Conservation (phyloP, 352 stramenopile species). For the Phytophthora ramorum region DNA sequence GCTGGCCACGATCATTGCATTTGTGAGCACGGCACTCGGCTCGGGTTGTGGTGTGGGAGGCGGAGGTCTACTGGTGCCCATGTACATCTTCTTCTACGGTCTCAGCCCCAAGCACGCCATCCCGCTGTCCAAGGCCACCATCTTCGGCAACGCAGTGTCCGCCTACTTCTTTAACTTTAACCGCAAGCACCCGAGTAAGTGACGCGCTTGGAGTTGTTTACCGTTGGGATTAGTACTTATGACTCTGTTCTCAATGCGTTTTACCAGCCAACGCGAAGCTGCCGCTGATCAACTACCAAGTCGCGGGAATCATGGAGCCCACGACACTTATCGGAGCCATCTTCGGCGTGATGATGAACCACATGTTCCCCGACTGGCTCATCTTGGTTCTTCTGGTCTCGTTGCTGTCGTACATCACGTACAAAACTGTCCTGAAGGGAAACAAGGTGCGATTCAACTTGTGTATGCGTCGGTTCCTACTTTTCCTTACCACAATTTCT, state of each 20-base stretch:
- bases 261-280: conserved; percentile 76
- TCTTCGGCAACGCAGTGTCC: conserved; percentile 96
- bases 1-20: conserved; percentile 71
- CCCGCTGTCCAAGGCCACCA: conserved; percentile 96
- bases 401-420: conserved; percentile 80
- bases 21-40: conserved; percentile 89
- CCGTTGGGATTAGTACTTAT: background rate
- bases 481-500: background rate
- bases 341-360: conserved; percentile 87
- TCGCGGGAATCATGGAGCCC: conserved; percentile 99
- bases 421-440: conserved; percentile 78
- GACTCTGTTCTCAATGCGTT: background rate
- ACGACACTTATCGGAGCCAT: conserved; percentile 84
- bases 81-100: conserved; percentile 97
- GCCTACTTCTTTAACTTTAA: conserved; percentile 95
- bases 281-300: conserved; percentile 97
- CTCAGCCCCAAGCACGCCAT: conserved; percentile 96
- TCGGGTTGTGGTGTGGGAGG: conserved; percentile 93
- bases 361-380: conserved; percentile 85
- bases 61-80: conserved; percentile 96
- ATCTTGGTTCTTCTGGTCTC: conserved; percentile 80
- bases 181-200: conserved; percentile 92
- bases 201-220: background rate
- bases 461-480: background rate
- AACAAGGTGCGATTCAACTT: conserved; percentile 49